These are phyloP conservation scores for Dovyalis caffra DNA, from an alignment of 345 rosid genomes.

Conservation along the genomic window DNA sequence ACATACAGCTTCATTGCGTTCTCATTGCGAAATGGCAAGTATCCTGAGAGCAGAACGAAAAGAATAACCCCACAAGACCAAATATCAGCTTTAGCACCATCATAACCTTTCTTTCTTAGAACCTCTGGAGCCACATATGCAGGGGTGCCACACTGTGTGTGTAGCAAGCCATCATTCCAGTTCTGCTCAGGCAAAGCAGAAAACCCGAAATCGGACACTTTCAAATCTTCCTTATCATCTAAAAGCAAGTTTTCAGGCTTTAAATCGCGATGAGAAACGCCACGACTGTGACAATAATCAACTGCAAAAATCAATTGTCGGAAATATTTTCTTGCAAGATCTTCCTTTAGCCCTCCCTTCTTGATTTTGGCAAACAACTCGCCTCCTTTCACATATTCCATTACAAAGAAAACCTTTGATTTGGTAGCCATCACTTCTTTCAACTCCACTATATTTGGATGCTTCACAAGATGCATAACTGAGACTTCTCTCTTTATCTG, in stretches of 20 bases:
- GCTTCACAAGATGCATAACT: slow-evolving; percentile 27
- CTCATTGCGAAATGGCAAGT: slow-evolving; percentile 20
- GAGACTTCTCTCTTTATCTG: slow-evolving; percentile 26
- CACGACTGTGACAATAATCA: slow-evolving; percentile 32
- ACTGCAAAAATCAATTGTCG: slow-evolving; percentile 24
- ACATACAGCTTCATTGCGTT: slow-evolving; percentile 31
- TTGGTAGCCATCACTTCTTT: slow-evolving; percentile 33
- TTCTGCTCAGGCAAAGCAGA: slow-evolving; percentile 27
- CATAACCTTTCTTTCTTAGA: slow-evolving; percentile 23
- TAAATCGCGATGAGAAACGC: slow-evolving; percentile 30
- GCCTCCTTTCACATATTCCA: slow-evolving; percentile 29
- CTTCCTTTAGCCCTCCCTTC: slow-evolving; percentile 24
- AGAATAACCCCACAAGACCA: slow-evolving; percentile 30
- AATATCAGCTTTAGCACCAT: too few relatives aligned
- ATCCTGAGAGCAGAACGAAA: slow-evolving; percentile 25
- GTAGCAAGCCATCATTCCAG: slow-evolving; percentile 27
- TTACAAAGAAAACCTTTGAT: slow-evolving; percentile 20
- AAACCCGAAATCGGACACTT: slow-evolving; percentile 31
- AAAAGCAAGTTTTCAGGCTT: slow-evolving; percentile 29
- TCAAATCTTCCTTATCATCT: slow-evolving; percentile 22
- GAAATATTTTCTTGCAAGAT: slow-evolving; percentile 22
- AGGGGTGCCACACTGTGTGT: slow-evolving; percentile 29
- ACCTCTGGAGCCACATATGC: slow-evolving; percentile 21
- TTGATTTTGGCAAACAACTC: slow-evolving; percentile 25
- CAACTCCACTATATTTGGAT: slow-evolving; percentile 24